These are phyloP conservation scores for Moricandia moricandioides DNA, from an alignment of 345 rosid genomes.

Conservation along the genomic window DNA sequence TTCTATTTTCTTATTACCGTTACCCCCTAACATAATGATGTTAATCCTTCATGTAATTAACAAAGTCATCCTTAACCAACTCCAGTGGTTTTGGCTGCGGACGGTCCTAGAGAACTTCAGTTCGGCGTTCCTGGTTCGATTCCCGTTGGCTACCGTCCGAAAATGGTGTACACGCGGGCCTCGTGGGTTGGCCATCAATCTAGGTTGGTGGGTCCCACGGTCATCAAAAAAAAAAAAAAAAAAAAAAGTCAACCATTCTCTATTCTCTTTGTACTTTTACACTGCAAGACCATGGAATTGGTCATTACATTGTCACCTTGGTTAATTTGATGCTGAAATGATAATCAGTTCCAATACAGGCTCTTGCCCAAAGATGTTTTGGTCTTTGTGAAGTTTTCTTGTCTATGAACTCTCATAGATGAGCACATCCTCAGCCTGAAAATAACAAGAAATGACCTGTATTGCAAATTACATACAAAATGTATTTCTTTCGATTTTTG, in stretches of 20 bases:
- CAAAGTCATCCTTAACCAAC: too few relatives aligned
- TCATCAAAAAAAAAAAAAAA: too few relatives aligned
- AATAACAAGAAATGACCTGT: not conserved
- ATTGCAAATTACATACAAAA: not conserved
- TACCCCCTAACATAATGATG: not conserved
- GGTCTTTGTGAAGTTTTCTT: not conserved
- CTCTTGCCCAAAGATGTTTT: not conserved
- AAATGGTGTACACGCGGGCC: too few relatives aligned
- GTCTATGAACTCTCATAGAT: not conserved
- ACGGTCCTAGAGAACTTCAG: too few relatives aligned
- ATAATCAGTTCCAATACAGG: not conserved
- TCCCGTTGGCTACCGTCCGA: too few relatives aligned
- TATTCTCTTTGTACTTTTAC: not conserved
- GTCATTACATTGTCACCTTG: not conserved
- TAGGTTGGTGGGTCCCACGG: too few relatives aligned
- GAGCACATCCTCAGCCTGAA: not conserved
- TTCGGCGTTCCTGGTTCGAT: too few relatives aligned
- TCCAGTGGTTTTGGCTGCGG: too few relatives aligned
- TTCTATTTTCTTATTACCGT: not conserved
- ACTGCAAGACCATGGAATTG: not conserved
- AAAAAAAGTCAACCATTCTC: too few relatives aligned
- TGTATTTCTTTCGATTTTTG: not conserved
- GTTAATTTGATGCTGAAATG: not conserved
- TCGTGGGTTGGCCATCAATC: too few relatives aligned
- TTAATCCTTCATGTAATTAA: not conserved